Evolutionary conservation across 2,329 filamentous ascomycete genomes (phyloP), one percentile per base, ranked within the genome.

Genomic region (Didymella glomerata): DNA sequence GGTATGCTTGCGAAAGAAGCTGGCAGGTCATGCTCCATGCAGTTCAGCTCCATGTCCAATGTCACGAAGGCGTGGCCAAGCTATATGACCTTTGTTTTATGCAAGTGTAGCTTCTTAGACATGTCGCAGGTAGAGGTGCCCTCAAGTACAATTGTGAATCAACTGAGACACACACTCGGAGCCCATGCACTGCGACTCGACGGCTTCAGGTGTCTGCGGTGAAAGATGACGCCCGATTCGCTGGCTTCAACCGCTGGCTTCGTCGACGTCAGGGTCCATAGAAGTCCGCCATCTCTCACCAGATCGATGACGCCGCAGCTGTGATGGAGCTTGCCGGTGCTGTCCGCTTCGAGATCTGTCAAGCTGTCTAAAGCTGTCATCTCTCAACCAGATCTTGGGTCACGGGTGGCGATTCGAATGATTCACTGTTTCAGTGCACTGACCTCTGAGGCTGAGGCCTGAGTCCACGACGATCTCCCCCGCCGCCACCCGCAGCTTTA

Each of bases 401-500:
- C 25, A 24, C 27, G 41, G 32, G 57, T 60, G 57, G 57, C 57
- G 38, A 55, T 36, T 25, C 34, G 42, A 16, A 54, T 59, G 56
- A 54, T 46, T 60, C 47, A 56, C 47, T 20, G 28, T 42, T 32
- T 24, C 13, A 47, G 54, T 30, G 38, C 54, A 57, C 9, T 44
- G 45, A 51, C 41, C 28, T 11, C 13, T 52, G 57, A 60, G 57
- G 52, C 52, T 60, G 57, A 60, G 53, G 32, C 47, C 25, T 55
- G 41, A 38, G 42, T 20, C 36, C n/a, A 28, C 30, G 56, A 48
- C 30, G 27, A 50, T 45, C 46, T 44, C 38, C 58, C 54, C 53
- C 58, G 45, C 58, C 58, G 54, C 58, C 58, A 57, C 58, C 32
- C 54, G 47, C 36, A 60, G 47, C 57, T 48, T 44, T 44, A 44